A percentile compares a stretch with the other conserved stretches of the same genome.
Evolutionary conservation across 371 early-diverging fungal species (phyloP).

Genomic region (Rhizopus arrhizus): DNA sequence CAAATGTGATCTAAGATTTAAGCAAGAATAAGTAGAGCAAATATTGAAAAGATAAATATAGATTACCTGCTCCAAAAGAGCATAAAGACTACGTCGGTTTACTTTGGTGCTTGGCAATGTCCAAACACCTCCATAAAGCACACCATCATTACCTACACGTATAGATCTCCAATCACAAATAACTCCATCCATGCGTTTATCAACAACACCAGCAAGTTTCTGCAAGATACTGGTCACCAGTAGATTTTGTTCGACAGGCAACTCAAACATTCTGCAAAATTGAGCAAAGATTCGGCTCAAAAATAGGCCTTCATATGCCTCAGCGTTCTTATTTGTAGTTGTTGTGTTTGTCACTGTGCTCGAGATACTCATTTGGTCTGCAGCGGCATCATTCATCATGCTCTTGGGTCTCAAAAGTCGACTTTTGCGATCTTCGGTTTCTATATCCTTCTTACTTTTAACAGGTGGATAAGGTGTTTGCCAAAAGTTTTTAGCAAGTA

Average conservation of each 20-base stretch:
- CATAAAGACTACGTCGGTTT: slow-evolving; percentile 47
- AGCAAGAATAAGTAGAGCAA: neutral
- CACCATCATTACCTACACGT: slow-evolving; percentile 48
- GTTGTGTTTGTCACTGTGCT: slow-evolving; percentile 14
- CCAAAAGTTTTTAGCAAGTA: slow-evolving; percentile 55
- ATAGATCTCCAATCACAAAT: slow-evolving; percentile 55
- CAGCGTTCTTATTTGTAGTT: slow-evolving; percentile 19
- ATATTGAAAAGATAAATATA: neutral
- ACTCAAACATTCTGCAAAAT: slow-evolving; percentile 47
- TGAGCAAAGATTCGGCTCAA: slow-evolving; percentile 50
- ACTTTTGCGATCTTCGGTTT: slow-evolving; percentile 45
- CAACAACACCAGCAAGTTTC: slow-evolving; percentile 52
- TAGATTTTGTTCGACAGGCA: slow-evolving; percentile 51
- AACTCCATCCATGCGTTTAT: slow-evolving; percentile 53
- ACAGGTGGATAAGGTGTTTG: slow-evolving; percentile 50
- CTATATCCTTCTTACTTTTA: slow-evolving; percentile 39
- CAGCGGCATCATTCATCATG: slow-evolving; percentile 25
- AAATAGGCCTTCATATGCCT: slow-evolving; percentile 51
- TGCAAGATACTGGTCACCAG: slow-evolving; percentile 53
- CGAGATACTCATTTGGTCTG: slow-evolving; percentile 28
- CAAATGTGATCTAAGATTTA: slow-evolving; percentile 40
- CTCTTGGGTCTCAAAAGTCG: slow-evolving; percentile 44
- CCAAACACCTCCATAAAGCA: slow-evolving; percentile 53
- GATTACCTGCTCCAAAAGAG: slow-evolving; percentile 44
- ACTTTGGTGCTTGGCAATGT: slow-evolving; percentile 41